Conservation (phyloP, 1,139 yeast species). For the Zygosaccharomyces sapae region DNA sequence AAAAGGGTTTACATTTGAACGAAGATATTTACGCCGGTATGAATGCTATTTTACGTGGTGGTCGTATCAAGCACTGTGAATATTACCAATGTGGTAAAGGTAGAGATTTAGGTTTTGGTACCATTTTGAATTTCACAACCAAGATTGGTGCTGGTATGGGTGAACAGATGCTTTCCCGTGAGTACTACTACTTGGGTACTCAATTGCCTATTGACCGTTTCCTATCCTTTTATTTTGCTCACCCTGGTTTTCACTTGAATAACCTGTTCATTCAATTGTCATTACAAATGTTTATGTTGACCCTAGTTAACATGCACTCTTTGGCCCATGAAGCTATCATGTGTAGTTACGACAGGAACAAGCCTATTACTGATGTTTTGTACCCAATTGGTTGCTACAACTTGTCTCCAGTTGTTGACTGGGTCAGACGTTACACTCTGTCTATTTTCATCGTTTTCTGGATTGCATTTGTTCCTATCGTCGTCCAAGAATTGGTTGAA, state of each 20-base stretch:
- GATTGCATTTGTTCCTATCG: conserved; percentile 92
- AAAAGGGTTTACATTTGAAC: conserved; percentile 95
- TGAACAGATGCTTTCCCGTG: conserved; percentile 98
- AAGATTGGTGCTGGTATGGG: conserved; percentile 99
- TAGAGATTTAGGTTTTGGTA: conserved; percentile 99
- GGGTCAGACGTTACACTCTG: conserved; percentile 96
- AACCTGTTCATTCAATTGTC: conserved; percentile 94
- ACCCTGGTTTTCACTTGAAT: conserved; percentile 98
- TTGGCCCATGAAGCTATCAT: conserved; percentile 85
- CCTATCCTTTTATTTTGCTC: conserved; percentile 96
- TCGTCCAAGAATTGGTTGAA: conserved; percentile 95
- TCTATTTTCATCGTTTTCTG: conserved; percentile 98
- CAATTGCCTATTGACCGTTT: conserved; percentile 96
- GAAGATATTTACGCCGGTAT: conserved; percentile 99
- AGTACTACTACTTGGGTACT: conserved; percentile 94
- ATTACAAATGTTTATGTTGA: conserved; percentile 87
- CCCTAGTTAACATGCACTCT: conserved; percentile 85
- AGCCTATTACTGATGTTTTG: conserved; percentile 79
- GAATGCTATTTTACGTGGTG: conserved; percentile 97
- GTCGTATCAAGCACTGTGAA: conserved; percentile 98
- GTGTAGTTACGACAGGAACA: conserved; percentile 78
- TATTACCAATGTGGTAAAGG: conserved; percentile 99
- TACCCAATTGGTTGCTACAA: conserved; percentile 94
- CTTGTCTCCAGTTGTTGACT: conserved; percentile 82
- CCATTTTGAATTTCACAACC: conserved; percentile 96